Conservation (phyloP, 768 basidiomycete genomes). For the Lentinula guzmanii region DNA sequence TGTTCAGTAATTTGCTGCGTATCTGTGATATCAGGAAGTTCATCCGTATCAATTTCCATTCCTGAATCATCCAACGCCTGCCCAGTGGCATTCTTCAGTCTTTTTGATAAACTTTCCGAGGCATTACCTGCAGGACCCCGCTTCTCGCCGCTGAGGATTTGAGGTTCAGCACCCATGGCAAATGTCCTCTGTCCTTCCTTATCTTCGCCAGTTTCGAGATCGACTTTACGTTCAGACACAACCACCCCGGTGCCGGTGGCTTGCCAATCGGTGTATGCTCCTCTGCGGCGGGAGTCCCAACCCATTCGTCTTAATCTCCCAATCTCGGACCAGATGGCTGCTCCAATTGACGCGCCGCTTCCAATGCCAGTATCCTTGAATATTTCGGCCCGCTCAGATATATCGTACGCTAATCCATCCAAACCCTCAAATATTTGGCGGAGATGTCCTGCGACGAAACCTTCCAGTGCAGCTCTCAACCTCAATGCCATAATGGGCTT, state of each 20-base stretch:
- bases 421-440: conserved; percentile 41
- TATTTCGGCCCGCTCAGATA: conserved; percentile 50
- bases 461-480: conserved; percentile 56
- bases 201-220: conserved; percentile 18
- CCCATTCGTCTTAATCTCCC: conserved; percentile 43
- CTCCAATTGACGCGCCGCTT: conserved; percentile 41
- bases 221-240: conserved; percentile 33
- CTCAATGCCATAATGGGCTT: conserved; percentile 53
- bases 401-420: conserved; percentile 56
- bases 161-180: conserved; percentile 70
- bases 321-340: conserved; percentile 65
- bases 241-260: conserved; percentile 64
- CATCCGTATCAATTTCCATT: conserved; percentile 8
- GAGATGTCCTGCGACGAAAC: conserved; percentile 51
- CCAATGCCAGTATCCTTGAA: conserved; percentile 60
- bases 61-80: conserved; percentile 23
- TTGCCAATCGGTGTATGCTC: conserved; percentile 34
- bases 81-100: conserved; percentile 15
- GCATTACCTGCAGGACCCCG: conserved; percentile 56
- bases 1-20: conserved; percentile 17
- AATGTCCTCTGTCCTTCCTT: conserved; percentile 29
- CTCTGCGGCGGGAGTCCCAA: conserved; percentile 20
- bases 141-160: conserved; percentile 65
- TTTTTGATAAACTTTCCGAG: conserved; percentile 34
- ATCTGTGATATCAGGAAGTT: conserved; percentile 16